These are phyloP conservation scores for Yamagishiella unicocca DNA, from an alignment of 139 green algal species.

Conservation along the genomic window DNA sequence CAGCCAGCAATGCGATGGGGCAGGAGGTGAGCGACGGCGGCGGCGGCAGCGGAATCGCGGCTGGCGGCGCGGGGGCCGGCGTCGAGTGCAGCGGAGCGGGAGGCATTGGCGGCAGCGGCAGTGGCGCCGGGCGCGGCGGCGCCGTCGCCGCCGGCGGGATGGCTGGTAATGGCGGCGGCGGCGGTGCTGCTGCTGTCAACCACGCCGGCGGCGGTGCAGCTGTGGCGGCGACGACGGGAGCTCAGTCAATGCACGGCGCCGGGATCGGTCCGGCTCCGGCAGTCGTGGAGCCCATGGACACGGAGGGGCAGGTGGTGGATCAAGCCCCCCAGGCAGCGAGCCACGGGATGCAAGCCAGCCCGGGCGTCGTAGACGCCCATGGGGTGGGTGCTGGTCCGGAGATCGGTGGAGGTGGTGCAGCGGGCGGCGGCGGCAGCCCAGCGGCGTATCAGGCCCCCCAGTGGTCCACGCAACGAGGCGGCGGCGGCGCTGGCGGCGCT, in stretches of 20 bases:
- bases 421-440: conserved; percentile 7
- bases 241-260: not conserved
- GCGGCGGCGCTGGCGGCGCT: not conserved
- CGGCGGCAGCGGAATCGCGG: not conserved
- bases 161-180: not conserved
- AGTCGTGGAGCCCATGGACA: conserved; percentile 29
- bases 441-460: conserved; percentile 28
- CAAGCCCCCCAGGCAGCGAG: not conserved
- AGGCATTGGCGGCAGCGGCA: not conserved
- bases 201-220: not conserved
- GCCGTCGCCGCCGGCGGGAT: too few species aligned
- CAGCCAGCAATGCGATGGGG: conserved; percentile 21
- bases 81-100: not conserved
- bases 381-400: not conserved
- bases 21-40: conserved; percentile 9
- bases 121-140: not conserved
- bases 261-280: not conserved
- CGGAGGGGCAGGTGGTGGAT: conserved; percentile 37
- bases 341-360: not conserved
- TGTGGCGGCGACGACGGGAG: not conserved
- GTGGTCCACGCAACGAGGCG: conserved; percentile 21
- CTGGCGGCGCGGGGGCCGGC: not conserved
- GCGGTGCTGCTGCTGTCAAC: not conserved
- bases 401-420: not conserved
- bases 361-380: not conserved